Conservation (phyloP, 768 basidiomycete genomes). For the Pleurotus giganteus region DNA sequence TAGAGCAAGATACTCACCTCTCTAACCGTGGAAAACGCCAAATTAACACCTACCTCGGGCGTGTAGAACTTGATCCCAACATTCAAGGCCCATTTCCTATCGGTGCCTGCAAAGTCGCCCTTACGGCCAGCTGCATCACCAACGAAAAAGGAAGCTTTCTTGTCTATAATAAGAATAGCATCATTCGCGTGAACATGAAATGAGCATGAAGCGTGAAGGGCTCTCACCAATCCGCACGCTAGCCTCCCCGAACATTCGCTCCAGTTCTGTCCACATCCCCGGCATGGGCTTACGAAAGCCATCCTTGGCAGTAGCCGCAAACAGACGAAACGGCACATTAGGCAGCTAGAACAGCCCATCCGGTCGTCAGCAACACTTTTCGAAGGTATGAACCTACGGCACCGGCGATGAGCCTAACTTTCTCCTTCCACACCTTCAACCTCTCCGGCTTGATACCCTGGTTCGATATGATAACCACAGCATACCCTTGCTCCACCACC, state of each 20-base stretch:
- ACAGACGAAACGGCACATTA: constrained; percentile 69
- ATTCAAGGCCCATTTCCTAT: constrained; percentile 85
- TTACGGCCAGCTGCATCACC: constrained; percentile 88
- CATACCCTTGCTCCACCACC: constrained; percentile 53
- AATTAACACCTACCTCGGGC: constrained; percentile 62
- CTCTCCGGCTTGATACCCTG: constrained; percentile 54
- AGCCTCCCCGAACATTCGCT: constrained; percentile 55
- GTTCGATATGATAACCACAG: constrained; percentile 80
- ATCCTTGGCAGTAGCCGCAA: constrained; percentile 77
- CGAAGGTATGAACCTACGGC: constrained; percentile 38
- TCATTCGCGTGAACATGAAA: neutral
- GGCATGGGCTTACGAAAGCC: constrained; percentile 83
- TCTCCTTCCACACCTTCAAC: constrained; percentile 71
- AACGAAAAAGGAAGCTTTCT: constrained; percentile 67
- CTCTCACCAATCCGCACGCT: constrained; percentile 63
- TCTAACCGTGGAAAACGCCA: neutral
- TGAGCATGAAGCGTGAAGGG: neutral
- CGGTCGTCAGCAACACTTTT: neutral
- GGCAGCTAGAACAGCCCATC: constrained; percentile 48
- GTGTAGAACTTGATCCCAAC: constrained; percentile 72
- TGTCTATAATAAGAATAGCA: constrained; percentile 45
- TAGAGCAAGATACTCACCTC: constrained; percentile 26
- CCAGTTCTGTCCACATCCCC: constrained; percentile 81
- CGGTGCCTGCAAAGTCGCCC: constrained; percentile 76
- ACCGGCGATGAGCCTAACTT: constrained; percentile 65